Evolutionary conservation across 2,329 filamentous ascomycete species (phyloP).

Genomic region (Aspergillus japonicus): DNA sequence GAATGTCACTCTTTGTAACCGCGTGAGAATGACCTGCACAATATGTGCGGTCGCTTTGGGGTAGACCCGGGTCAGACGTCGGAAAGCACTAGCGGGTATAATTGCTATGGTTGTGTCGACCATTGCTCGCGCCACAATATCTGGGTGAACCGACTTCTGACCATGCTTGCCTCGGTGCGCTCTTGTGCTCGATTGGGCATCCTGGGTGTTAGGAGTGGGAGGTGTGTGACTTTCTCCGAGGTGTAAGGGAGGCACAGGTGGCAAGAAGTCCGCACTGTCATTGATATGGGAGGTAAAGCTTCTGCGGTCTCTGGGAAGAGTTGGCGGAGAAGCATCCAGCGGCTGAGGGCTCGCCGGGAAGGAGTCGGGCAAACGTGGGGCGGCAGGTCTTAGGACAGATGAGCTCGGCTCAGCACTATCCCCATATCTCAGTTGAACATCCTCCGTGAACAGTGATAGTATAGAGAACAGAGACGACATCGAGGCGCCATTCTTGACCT

Average conservation of each 20-base stretch:
- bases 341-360: conserved; percentile 39
- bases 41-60: conserved; percentile 96
- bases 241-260: conserved; percentile 72
- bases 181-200: conserved; percentile 23
- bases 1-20: conserved; percentile 90
- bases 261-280: conserved; percentile 41
- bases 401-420: conserved; percentile 50
- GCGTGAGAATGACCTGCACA: conserved; percentile 92
- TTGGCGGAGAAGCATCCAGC: conserved; percentile 29
- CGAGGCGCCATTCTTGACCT: conserved; percentile 94
- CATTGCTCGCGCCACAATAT: conserved; percentile 93
- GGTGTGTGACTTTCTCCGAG: conserved; percentile 54
- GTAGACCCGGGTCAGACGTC: conserved; percentile 86
- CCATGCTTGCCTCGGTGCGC: conserved; percentile 33
- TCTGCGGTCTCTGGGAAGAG: conserved; percentile 19
- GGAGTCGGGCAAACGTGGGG: conserved; percentile 38
- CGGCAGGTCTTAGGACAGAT: conserved; percentile 33
- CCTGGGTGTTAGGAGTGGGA: conserved; percentile 21
- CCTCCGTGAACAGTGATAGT: conserved; percentile 93
- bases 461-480: conserved; percentile 99
- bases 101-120: conserved; percentile 98
- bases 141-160: conserved; percentile 80
- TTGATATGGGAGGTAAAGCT: conserved; percentile 21
- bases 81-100: conserved; percentile 93
- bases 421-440: conserved; percentile 73